Conservation (phyloP, 768 basidiomycete genomes). For the Mycena kentingensis region DNA sequence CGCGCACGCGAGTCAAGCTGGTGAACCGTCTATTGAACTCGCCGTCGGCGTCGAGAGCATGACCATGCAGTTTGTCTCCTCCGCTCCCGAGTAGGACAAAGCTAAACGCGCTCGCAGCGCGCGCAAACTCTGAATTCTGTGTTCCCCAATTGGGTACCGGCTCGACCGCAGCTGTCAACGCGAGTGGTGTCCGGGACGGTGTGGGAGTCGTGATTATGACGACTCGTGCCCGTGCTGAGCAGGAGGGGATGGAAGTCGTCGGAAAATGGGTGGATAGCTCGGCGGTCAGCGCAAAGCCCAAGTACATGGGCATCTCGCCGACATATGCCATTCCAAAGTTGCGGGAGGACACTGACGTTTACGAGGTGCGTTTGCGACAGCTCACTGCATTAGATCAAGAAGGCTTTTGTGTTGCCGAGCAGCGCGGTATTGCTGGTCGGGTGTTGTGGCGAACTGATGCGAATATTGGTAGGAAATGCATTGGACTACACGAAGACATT, state of each 20-base stretch:
- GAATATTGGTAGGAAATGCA: too few species aligned
- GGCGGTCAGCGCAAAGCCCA: slow-evolving; percentile 82
- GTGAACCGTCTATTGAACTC: slow-evolving; percentile 84
- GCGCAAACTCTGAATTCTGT: too few species aligned
- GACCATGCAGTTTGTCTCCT: slow-evolving; percentile 66
- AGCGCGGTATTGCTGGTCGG: slow-evolving; percentile 74
- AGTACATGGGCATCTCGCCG: slow-evolving; percentile 78
- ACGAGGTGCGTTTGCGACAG: slow-evolving; percentile 50
- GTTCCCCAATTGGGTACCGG: too few species aligned
- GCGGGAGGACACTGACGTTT: slow-evolving; percentile 76
- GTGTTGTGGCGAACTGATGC: too few species aligned
- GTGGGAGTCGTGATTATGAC: slow-evolving; percentile 84
- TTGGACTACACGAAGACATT: background rate
- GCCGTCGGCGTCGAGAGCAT: slow-evolving; percentile 85
- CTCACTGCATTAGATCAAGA: slow-evolving; percentile 62
- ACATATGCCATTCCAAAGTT: slow-evolving; percentile 72
- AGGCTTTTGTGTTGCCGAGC: slow-evolving; percentile 89
- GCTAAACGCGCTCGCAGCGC: too few species aligned
- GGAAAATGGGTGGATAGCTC: slow-evolving; percentile 82
- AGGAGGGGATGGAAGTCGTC: slow-evolving; percentile 75
- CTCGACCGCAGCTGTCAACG: too few species aligned
- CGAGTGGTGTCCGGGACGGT: too few species aligned
- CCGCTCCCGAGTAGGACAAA: too few species aligned
- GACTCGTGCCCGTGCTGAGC: slow-evolving; percentile 74
- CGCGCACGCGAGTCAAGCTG: slow-evolving; percentile 81